These are phyloP conservation scores for Neonothopanus nambi DNA, from an alignment of 1,284 basidiomycete species.

Conservation along the genomic window DNA sequence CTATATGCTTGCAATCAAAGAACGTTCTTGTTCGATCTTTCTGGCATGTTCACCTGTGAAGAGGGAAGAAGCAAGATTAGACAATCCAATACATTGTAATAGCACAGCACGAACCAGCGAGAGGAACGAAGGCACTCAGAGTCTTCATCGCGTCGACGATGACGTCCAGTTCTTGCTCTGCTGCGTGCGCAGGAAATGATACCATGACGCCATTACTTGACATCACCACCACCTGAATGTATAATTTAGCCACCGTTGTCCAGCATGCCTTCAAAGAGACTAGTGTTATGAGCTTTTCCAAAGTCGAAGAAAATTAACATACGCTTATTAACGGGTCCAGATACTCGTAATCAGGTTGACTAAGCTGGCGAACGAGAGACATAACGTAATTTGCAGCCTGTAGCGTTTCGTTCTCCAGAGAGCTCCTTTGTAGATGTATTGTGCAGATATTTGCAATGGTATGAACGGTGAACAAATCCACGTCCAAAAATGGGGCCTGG, in stretches of 20 bases:
- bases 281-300: constrained; percentile 8
- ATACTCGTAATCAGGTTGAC: constrained; percentile 49
- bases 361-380: constrained; percentile 45
- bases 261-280: constrained; percentile 35
- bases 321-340: constrained; percentile 54
- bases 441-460: constrained; percentile 50
- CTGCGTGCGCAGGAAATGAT: constrained; percentile 23
- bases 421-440: constrained; percentile 47
- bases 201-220: constrained; percentile 10
- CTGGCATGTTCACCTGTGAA: constrained; percentile 25
- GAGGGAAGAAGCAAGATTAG: background rate
- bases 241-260: constrained; percentile 39
- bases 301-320: constrained; percentile 25
- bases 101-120: constrained; percentile 28
- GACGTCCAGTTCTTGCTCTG: constrained; percentile 33
- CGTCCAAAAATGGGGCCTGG: constrained; percentile 36
- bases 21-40: constrained; percentile 27
- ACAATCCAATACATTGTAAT: background rate
- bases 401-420: constrained; percentile 39
- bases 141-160: constrained; percentile 34
- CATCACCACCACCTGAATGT: constrained; percentile 32
- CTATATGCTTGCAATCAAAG: constrained; percentile 6
- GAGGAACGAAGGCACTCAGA: constrained; percentile 36
- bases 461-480: constrained; percentile 50
- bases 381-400: constrained; percentile 46